Evolutionary conservation across 2,329 filamentous ascomycete species (phyloP).

Genomic region (Sporothrix dimorphospora): DNA sequence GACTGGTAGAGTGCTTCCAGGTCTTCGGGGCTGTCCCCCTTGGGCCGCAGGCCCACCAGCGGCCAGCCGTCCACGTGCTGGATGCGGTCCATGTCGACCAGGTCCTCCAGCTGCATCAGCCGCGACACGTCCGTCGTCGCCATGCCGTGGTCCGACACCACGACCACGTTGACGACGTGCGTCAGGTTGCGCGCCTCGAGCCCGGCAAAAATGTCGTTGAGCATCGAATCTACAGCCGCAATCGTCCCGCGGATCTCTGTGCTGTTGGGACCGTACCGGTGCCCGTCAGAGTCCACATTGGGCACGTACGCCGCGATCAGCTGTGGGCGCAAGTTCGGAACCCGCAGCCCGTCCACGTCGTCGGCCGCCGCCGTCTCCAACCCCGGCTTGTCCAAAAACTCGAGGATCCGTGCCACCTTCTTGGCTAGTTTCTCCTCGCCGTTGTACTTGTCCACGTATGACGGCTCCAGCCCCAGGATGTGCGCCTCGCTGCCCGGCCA

Average conservation of each 20-base stretch:
- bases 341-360: constrained; percentile 37
- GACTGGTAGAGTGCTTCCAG: constrained; percentile 69
- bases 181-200: constrained; percentile 83
- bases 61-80: constrained; percentile 94
- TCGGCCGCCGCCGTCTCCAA: constrained; percentile 58
- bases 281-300: constrained; percentile 84
- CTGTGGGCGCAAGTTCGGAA: constrained; percentile 70
- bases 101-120: constrained; percentile 85
- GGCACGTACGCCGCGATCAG: constrained; percentile 94
- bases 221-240: constrained; percentile 76
- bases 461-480: constrained; percentile 73
- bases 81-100: constrained; percentile 76
- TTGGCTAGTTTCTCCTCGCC: constrained; percentile 70
- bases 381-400: constrained; percentile 83
- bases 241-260: constrained; percentile 86
- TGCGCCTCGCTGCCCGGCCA: constrained; percentile 96
- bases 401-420: constrained; percentile 79
- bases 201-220: constrained; percentile 74
- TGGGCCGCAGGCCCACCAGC: constrained; percentile 82
- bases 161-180: constrained; percentile 84
- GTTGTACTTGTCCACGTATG: constrained; percentile 83
- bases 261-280: constrained; percentile 90
- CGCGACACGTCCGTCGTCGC: constrained; percentile 82
- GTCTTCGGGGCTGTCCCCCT: constrained; percentile 59
- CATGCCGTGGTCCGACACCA: constrained; percentile 99